These are phyloP conservation scores for Picea mariana DNA, from an alignment of 83 land plant genomes.

Conservation along the genomic window DNA sequence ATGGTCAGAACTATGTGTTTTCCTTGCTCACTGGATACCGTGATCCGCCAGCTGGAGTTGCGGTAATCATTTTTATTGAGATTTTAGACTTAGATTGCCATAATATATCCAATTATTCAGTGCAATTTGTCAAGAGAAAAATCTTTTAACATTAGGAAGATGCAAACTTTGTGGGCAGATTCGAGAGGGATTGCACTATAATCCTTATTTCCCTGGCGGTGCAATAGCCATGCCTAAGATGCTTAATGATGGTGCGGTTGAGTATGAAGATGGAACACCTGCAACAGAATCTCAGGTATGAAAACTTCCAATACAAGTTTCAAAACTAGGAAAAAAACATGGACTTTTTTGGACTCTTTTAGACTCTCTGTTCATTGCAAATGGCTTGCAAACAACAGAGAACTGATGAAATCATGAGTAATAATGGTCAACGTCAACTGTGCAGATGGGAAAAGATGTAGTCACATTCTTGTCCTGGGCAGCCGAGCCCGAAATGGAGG, in stretches of 20 bases:
- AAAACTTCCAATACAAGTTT: background rate
- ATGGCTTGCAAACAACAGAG: slow-evolving; percentile 3
- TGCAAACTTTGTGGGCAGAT: slow-evolving; percentile 35
- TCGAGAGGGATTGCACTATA: slow-evolving; percentile 92
- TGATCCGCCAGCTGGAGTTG: slow-evolving; percentile 95
- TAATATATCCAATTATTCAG: background rate
- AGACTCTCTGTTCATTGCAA: background rate
- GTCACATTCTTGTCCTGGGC: slow-evolving; percentile 91
- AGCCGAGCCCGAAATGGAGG: slow-evolving; percentile 99
- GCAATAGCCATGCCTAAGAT: slow-evolving; percentile 99
- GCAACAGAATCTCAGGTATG: slow-evolving; percentile 91
- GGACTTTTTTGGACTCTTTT: background rate
- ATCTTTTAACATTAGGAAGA: background rate
- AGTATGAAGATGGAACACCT: slow-evolving; percentile 96
- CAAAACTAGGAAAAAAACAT: background rate
- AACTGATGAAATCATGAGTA: background rate
- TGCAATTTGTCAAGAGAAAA: background rate
- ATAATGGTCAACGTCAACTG: background rate
- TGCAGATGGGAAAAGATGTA: slow-evolving; percentile 96
- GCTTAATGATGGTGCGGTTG: slow-evolving; percentile 91
- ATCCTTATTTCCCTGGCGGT: slow-evolving; percentile 97
- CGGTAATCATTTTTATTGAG: slow-evolving; percentile 26
- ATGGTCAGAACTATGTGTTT: slow-evolving; percentile 98
- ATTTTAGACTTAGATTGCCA: slow-evolving; percentile 21
- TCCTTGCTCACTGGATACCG: slow-evolving; percentile 95